These are phyloP conservation scores for Scutellaria baicalensis DNA, from an alignment of 257 asterid species.

Conservation along the genomic window DNA sequence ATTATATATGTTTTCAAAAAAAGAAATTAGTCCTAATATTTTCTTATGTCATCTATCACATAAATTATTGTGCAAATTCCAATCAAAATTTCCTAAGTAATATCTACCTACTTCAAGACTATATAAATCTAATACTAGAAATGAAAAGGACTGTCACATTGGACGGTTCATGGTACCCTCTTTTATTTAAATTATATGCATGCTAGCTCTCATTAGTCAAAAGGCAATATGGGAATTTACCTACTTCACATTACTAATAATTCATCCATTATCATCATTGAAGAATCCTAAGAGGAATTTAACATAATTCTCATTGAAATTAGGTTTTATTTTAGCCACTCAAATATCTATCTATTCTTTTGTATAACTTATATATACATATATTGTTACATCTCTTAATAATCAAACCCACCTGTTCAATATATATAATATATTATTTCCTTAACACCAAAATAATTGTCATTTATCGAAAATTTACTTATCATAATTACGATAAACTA, in stretches of 20 bases:
- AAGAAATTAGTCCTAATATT: background rate
- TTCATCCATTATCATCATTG: constrained; percentile 21
- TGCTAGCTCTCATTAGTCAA: constrained; percentile 20
- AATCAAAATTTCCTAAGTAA: background rate
- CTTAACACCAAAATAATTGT: too few species aligned
- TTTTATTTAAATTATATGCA: background rate
- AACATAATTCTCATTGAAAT: background rate
- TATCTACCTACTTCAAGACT: background rate
- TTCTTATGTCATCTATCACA: too few species aligned
- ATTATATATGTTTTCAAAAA: background rate
- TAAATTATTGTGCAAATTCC: background rate
- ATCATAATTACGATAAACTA: too few species aligned
- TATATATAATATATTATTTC: too few species aligned
- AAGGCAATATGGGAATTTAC: constrained; percentile 25
- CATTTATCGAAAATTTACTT: too few species aligned
- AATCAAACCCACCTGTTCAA: too few species aligned
- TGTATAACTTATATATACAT: too few species aligned
- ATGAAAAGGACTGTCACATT: constrained; percentile 27
- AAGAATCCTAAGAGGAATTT: constrained; percentile 23
- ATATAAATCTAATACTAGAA: background rate
- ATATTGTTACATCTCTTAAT: too few species aligned
- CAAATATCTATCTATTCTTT: too few species aligned
- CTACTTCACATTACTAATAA: constrained; percentile 32
- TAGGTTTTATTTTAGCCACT: too few species aligned
- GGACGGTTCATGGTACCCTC: constrained; percentile 11